phyloP scores from a whole-genome alignment of 2,329 filamentous ascomycete genomes.

The Cordyceps farinosa region DNA sequence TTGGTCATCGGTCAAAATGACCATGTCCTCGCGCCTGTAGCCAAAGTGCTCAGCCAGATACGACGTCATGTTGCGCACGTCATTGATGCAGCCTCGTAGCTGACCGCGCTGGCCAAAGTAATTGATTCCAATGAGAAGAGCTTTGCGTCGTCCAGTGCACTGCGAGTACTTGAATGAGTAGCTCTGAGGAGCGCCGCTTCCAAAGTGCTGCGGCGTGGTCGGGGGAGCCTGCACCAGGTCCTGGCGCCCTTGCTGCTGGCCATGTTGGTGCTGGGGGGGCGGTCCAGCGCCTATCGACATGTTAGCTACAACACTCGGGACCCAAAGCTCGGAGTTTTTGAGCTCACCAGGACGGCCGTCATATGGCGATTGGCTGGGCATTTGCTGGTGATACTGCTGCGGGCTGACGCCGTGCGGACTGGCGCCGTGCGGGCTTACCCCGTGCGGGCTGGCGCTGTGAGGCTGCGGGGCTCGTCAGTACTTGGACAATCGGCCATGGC shows the following conservation, averaged over 20 bases:
- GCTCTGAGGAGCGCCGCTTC: constrained; percentile 71
- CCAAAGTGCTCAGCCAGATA: constrained; percentile 87
- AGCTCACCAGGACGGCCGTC: constrained; percentile 46
- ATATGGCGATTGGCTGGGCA: constrained; percentile 35
- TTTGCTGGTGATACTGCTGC: constrained; percentile 31
- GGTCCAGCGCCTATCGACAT: neutral
- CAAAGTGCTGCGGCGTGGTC: constrained; percentile 65
- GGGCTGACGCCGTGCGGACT: constrained; percentile 34
- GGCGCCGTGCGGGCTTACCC: constrained; percentile 30
- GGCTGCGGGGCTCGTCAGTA: constrained; percentile 22
- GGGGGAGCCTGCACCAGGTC: constrained; percentile 64
- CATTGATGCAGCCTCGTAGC: constrained; percentile 91
- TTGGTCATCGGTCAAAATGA: constrained; percentile 92
- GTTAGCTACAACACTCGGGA: neutral
- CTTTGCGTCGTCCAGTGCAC: constrained; percentile 85
- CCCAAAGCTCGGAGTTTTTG: neutral
- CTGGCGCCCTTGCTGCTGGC: constrained; percentile 31
- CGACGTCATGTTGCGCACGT: constrained; percentile 93
- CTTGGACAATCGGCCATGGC: neutral
- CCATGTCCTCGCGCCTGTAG: constrained; percentile 95
- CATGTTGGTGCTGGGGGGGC: constrained; percentile 4
- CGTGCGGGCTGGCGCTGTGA: constrained; percentile 32
- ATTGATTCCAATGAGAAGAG: constrained; percentile 90
- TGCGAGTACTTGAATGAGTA: constrained; percentile 90
- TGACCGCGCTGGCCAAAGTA: constrained; percentile 92